Base-by-base conservation (phyloP, 306 rosid species). In the Gillenia trifoliata region DNA sequence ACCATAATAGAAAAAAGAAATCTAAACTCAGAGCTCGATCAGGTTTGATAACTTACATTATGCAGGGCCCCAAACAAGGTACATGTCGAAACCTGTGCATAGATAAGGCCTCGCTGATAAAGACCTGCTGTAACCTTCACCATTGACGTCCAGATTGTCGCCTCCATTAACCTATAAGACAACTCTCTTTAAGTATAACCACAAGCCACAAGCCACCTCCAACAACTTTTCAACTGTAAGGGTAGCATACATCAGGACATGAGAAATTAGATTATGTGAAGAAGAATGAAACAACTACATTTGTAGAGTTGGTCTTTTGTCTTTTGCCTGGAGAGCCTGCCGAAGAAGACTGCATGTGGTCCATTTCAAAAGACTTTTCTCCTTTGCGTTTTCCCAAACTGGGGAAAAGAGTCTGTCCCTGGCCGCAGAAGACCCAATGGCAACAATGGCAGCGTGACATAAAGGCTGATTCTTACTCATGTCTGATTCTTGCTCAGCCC, bases 51-150 rank as follows among this genome's bases (percentile, higher is more conserved):
- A 79, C 96, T 90, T 90, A 94, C 99, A 94, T 90, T 25, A 89
- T 25, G 75, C 99, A 94, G 56, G 99, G 99, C 84, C 99, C 97
- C 97, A 91, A 77, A 78, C 95, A 79, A 94, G 93, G 82, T 83
- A 91, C 80, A 91, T 94, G 89, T 94, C 96, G 76, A 88, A 91
- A 70, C 96, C 97, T 57, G 97, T 94, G 79, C 99, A 94, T 23
- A 91, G 85, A 78, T 90, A 90, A 23, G 98, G 98, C 59, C 93
- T 83, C 26, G 30, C 80, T n/a, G 81, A 64, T 69, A 30, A 64
- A 66, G 80, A 82, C 71, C 60, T 41, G 20, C 69, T 49, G 22
- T 69, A 80, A 68, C 69, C 77, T 66, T 76, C 84, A 74, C 28
- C 9, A 45, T 63, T 72, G 81, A 71, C 23, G 71, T 85, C 82